Percentiles rank a stretch among this genome's conserved stretches.
Evolutionary conservation across 805 yeast species (phyloP).

Genomic region (Wickerhamiella bombiphila): DNA sequence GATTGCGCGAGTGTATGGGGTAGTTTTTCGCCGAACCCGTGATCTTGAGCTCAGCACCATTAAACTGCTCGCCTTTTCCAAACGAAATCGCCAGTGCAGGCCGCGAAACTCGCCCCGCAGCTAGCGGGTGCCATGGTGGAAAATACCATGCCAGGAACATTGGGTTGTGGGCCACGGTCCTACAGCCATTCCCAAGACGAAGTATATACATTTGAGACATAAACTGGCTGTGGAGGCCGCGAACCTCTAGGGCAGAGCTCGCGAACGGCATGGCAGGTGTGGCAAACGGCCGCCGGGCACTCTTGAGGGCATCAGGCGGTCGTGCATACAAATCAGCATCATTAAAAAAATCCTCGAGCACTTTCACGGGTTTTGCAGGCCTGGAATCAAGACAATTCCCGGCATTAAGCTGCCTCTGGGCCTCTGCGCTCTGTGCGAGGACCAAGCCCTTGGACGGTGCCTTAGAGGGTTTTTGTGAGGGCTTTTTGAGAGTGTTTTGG

Average conservation of each 20-base stretch:
- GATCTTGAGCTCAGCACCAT: constrained; percentile 7
- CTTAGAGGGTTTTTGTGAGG: neutral
- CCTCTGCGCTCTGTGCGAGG: constrained; percentile 7
- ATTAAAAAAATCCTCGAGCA: constrained; percentile 10
- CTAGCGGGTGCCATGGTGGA: constrained; percentile 19
- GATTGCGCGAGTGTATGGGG: constrained; percentile 4
- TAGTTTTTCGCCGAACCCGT: neutral
- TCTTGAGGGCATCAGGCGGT: constrained; percentile 1
- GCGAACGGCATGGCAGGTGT: constrained; percentile 9
- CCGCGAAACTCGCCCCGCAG: constrained; percentile 15
- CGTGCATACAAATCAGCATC: constrained; percentile 6
- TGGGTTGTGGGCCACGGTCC: neutral
- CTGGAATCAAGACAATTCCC: constrained; percentile 9
- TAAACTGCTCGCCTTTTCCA: constrained; percentile 7
- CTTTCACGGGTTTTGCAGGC: constrained; percentile 7
- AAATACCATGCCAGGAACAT: constrained; percentile 5
- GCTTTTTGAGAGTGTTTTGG: too few species aligned
- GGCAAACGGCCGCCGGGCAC: constrained; percentile 2
- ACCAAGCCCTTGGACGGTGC: too few species aligned
- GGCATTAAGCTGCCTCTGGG: constrained; percentile 9
- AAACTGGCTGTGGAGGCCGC: constrained; percentile 6
- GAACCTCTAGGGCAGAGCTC: constrained; percentile 3
- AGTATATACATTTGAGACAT: constrained; percentile 4
- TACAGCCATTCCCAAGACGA: constrained; percentile 2
- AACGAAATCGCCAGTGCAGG: constrained; percentile 13